Evolutionary conservation across 1,284 basidiomycete genomes (phyloP).

Genomic region (Flammula alnicola): DNA sequence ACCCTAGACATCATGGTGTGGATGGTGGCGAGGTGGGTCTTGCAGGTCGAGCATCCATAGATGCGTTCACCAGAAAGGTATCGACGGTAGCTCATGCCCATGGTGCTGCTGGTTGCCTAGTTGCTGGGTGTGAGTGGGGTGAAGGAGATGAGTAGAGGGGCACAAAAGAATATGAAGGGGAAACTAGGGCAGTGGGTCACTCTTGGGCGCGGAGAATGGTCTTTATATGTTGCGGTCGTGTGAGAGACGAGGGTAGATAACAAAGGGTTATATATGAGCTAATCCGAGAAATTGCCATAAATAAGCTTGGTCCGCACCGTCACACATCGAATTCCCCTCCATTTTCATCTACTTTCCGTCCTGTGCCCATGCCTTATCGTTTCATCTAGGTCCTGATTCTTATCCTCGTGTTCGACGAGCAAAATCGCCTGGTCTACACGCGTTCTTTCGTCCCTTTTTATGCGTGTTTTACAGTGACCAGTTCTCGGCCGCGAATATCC

Average conservation of each 20-base stretch:
- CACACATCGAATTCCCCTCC: slow-evolving; percentile 20
- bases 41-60: slow-evolving; percentile 90
- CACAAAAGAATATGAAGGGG: slow-evolving; percentile 12
- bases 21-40: slow-evolving; percentile 91
- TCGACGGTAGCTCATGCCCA: slow-evolving; percentile 90
- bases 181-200: slow-evolving; percentile 9
- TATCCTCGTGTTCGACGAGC: slow-evolving; percentile 12
- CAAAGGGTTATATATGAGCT: slow-evolving; percentile 22
- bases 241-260: slow-evolving; percentile 22
- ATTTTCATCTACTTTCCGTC: slow-evolving; percentile 21
- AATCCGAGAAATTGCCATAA: slow-evolving; percentile 27
- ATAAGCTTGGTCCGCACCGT: slow-evolving; percentile 26
- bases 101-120: slow-evolving; percentile 46
- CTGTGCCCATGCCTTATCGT: slow-evolving; percentile 24
- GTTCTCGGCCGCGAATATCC: no score
- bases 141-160: slow-evolving; percentile 3
- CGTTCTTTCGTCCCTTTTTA: slow-evolving; percentile 3
- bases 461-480: background rate
- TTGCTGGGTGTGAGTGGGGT: no score
- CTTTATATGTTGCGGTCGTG: slow-evolving; percentile 24
- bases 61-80: slow-evolving; percentile 89
- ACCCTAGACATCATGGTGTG: slow-evolving; percentile 93
- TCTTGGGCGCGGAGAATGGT: slow-evolving; percentile 1
- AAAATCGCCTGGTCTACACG: slow-evolving; percentile 16
- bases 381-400: slow-evolving; percentile 14